Conservation (phyloP, 345 rosid species). For the Eucalyptus curtisii region DNA sequence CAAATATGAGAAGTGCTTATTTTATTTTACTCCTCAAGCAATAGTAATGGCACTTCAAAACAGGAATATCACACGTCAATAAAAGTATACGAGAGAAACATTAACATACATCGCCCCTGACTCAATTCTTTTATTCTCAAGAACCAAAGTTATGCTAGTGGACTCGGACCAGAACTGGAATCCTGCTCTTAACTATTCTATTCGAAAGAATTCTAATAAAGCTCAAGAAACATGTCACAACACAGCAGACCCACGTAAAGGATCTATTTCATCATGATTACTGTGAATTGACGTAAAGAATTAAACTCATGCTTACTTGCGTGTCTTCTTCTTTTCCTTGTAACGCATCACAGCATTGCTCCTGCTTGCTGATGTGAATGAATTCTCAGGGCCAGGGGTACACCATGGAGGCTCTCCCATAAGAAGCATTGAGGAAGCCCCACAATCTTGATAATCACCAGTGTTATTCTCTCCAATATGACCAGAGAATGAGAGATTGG, state of each 20-base stretch:
- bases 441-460: conserved; percentile 91
- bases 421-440: conserved; percentile 62
- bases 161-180: not conserved
- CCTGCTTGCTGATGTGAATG: conserved; percentile 46
- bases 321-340: conserved; percentile 91
- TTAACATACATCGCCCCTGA: not conserved
- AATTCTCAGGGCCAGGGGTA: conserved; percentile 51
- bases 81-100: not conserved
- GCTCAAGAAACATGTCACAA: not conserved
- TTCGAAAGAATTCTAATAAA: not conserved
- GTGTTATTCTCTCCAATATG: conserved; percentile 71
- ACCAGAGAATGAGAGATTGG: conserved; percentile 86
- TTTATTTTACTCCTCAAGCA: not conserved
- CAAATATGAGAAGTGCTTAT: not conserved
- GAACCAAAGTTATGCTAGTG: not conserved
- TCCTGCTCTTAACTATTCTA: not conserved
- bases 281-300: not conserved
- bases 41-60: not conserved
- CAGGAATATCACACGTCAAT: not conserved
- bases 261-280: not conserved
- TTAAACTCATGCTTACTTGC: conserved; percentile 40
- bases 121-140: not conserved
- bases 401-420: conserved; percentile 92
- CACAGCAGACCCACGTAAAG: not conserved
- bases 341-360: conserved; percentile 86